Evolutionary conservation across 805 yeast species (phyloP).

Genomic region (Wickerhamiella brachini): DNA sequence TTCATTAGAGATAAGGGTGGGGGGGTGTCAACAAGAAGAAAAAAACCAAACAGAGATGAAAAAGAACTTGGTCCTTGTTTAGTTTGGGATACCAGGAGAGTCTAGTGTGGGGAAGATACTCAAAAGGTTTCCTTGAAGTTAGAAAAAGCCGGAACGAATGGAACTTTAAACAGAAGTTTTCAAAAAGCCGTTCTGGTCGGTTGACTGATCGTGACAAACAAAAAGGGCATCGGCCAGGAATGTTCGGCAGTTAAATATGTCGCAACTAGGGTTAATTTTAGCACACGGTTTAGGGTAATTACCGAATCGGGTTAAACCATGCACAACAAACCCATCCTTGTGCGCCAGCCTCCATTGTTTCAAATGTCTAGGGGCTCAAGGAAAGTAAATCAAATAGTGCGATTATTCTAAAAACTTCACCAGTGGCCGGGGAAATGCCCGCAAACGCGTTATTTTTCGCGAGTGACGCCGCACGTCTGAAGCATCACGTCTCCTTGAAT

Average conservation of each 20-base stretch:
- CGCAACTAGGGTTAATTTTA: neutral
- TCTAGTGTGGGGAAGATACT: neutral
- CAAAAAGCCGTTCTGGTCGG: neutral
- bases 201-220: neutral
- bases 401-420: neutral
- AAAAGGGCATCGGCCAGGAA: neutral
- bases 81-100: neutral
- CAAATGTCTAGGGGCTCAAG: neutral
- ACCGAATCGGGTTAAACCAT: neutral
- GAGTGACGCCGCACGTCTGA: neutral
- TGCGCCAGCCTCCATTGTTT: neutral
- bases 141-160: neutral
- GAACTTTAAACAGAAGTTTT: neutral
- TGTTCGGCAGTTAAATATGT: neutral
- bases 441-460: neutral
- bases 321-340: neutral
- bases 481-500: neutral
- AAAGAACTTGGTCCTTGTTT: neutral
- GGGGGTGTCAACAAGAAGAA: neutral
- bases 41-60: neutral
- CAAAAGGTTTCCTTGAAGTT: neutral
- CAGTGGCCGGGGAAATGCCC: neutral
- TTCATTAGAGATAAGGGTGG: slow-evolving; percentile 1
- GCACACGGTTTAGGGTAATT: neutral
- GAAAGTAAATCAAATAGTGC: neutral